phyloP scores from a whole-genome alignment of 768 basidiomycete species.

The Mycena kentingensis region DNA sequence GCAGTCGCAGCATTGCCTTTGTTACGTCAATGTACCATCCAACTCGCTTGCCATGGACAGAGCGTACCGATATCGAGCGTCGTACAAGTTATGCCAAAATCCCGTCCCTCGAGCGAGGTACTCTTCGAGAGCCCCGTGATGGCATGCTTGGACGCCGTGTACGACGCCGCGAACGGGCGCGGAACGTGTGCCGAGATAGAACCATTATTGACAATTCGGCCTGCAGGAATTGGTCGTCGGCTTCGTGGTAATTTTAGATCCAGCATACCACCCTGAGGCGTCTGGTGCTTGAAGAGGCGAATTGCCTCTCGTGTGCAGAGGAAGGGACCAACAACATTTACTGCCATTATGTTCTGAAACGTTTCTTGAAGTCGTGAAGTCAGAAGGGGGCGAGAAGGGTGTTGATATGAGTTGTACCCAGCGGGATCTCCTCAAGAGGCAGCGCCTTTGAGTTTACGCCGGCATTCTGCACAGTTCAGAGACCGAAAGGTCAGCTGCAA shows the following conservation, averaged over 20 bases:
- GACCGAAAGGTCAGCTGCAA: neutral
- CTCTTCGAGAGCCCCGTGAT: slow-evolving; percentile 75
- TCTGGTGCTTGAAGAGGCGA: slow-evolving; percentile 69
- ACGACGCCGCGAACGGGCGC: slow-evolving; percentile 62
- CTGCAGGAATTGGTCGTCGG: slow-evolving; percentile 31
- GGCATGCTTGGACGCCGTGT: slow-evolving; percentile 82
- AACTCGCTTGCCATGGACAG: neutral
- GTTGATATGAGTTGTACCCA: slow-evolving; percentile 27
- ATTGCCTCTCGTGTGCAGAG: slow-evolving; percentile 79
- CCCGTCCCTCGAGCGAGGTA: slow-evolving; percentile 75
- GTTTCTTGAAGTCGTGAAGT: slow-evolving; percentile 33
- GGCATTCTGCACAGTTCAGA: slow-evolving; percentile 59
- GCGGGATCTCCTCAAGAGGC: slow-evolving; percentile 60
- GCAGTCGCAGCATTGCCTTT: slow-evolving; percentile 76
- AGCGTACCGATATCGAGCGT: slow-evolving; percentile 78
- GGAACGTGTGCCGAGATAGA: slow-evolving; percentile 74
- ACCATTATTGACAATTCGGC: slow-evolving; percentile 85
- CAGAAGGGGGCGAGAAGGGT: too few relatives aligned
- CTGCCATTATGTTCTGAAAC: slow-evolving; percentile 65
- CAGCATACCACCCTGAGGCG: slow-evolving; percentile 63
- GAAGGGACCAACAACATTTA: slow-evolving; percentile 75
- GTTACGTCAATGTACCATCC: neutral
- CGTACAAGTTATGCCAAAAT: slow-evolving; percentile 71
- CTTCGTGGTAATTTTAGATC: neutral
- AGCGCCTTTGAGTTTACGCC: slow-evolving; percentile 54